Evolutionary conservation across 2,329 filamentous ascomycete species (phyloP).

Genomic region (Colletotrichum navitas): DNA sequence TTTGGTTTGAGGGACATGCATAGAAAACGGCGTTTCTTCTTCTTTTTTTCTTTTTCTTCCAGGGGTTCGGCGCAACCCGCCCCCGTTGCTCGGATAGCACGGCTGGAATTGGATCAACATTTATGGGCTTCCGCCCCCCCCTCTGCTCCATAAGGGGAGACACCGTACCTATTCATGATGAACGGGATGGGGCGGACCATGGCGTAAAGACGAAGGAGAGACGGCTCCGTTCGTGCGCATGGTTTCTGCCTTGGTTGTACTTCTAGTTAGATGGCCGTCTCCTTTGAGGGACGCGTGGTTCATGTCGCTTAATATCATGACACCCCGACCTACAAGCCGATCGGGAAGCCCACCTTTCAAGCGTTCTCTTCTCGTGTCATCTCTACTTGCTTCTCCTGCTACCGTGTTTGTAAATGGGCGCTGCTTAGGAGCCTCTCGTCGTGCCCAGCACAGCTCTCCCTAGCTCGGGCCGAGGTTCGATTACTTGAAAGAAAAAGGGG

Average conservation of each 20-base stretch:
- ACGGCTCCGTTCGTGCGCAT: not conserved
- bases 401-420: not conserved
- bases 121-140: too few relatives aligned
- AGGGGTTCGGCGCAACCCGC: slow-evolving; percentile 13
- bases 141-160: not conserved
- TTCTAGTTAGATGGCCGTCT: slow-evolving; percentile 36
- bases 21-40: slow-evolving; percentile 37
- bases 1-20: slow-evolving; percentile 31
- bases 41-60: not conserved
- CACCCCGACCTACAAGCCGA: slow-evolving; percentile 21
- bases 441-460: too few relatives aligned
- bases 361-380: not conserved
- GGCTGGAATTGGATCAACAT: slow-evolving; percentile 13
- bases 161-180: slow-evolving; percentile 15
- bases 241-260: slow-evolving; percentile 31
- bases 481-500: not conserved
- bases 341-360: slow-evolving; percentile 20
- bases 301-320: slow-evolving; percentile 26
- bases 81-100: slow-evolving; percentile 8
- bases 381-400: not conserved
- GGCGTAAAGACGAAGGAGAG: slow-evolving; percentile 7
- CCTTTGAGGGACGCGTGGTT: slow-evolving; percentile 14
- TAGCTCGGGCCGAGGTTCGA: accelerated
- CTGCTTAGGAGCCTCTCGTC: too few relatives aligned
- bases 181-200: slow-evolving; percentile 6